These are phyloP conservation scores for Lactifluus echinatus DNA, from an alignment of 768 basidiomycete species.

Conservation along the genomic window DNA sequence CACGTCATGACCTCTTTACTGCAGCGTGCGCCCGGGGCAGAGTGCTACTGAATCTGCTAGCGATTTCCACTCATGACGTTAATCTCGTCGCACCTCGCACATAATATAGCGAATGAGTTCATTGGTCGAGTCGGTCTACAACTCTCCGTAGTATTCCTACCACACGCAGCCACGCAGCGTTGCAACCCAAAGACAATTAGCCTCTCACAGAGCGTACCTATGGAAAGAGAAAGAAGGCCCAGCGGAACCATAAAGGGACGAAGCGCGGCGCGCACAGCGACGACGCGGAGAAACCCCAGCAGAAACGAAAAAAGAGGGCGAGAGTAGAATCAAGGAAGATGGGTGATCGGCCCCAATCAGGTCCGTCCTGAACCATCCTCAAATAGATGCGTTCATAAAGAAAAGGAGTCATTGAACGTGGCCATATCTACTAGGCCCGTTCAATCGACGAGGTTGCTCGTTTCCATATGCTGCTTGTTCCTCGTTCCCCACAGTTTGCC, in stretches of 20 bases:
- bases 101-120: not conserved
- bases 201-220: not conserved
- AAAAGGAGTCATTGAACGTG: slow-evolving; percentile 36
- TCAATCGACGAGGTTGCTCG: slow-evolving; percentile 50
- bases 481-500: slow-evolving; percentile 41
- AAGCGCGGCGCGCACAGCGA: not conserved
- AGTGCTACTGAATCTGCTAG: too few species aligned
- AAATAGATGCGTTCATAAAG: not conserved
- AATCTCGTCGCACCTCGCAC: not conserved
- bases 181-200: not conserved
- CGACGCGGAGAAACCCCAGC: not conserved
- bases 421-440: slow-evolving; percentile 52
- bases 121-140: too few species aligned
- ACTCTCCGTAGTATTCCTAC: not conserved
- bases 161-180: not conserved
- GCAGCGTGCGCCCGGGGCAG: too few species aligned
- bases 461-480: slow-evolving; percentile 53
- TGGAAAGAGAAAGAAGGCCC: not conserved
- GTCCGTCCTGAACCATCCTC: not conserved
- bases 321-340: not conserved
- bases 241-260: not conserved
- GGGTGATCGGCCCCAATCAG: not conserved
- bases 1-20: not conserved
- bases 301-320: not conserved
- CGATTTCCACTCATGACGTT: not conserved